Conservation (phyloP, 2,329 filamentous ascomycete genomes). For the Clonostachys byssicola region DNA sequence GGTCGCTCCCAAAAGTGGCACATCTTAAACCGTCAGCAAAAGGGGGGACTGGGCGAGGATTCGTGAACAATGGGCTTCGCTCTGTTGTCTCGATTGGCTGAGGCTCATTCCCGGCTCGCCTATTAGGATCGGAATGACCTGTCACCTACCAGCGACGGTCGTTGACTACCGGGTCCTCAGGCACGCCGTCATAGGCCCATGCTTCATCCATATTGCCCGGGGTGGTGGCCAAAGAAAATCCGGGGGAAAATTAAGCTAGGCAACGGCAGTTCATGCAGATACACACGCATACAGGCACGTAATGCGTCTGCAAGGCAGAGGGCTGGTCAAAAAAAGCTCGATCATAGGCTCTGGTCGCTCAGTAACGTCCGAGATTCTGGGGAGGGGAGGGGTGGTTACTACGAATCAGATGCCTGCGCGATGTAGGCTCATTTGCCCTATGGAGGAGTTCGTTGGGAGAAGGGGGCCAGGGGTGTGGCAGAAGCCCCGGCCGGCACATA, state of each 20-base stretch:
- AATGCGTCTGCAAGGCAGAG: neutral
- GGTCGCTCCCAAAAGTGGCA: no score
- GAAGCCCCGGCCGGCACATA: neutral
- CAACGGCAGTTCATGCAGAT: slow-evolving; percentile 1
- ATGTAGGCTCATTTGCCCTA: slow-evolving; percentile 1
- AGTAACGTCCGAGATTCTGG: no score
- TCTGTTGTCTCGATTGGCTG: no score
- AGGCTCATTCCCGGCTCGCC: no score
- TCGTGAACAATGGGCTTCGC: neutral
- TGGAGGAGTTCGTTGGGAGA: no score
- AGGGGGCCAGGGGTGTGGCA: neutral
- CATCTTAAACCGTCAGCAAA: neutral
- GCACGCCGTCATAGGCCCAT: no score
- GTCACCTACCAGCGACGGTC: no score
- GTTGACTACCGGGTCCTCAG: no score
- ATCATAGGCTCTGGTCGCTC: slow-evolving; percentile 11
- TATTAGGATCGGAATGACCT: no score
- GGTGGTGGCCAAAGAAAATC: no score
- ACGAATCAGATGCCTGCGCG: slow-evolving; percentile 21
- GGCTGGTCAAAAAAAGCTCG: slow-evolving; percentile 6
- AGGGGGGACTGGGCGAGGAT: neutral
- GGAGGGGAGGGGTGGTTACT: slow-evolving; percentile 6
- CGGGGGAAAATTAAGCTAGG: neutral
- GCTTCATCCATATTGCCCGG: no score
- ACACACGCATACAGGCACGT: no score